Evolutionary conservation across 148 eudicot genomes (phyloP).

Genomic region (Limonium bicolor): DNA sequence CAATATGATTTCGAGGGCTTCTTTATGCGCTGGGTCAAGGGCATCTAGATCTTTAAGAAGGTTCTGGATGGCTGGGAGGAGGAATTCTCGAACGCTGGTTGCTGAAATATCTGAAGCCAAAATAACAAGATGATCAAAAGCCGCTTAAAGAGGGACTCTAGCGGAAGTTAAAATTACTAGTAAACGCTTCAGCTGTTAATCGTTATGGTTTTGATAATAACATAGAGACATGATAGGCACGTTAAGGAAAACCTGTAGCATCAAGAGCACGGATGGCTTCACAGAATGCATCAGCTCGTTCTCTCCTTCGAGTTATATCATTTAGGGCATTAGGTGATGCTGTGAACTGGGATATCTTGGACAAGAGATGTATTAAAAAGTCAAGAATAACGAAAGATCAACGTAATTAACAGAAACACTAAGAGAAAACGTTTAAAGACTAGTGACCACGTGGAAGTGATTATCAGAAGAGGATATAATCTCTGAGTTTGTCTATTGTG

Average conservation of each 20-base stretch:
- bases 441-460: no score
- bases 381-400: conserved; percentile 41
- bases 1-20: conserved; percentile 74
- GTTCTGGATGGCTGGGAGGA: conserved; percentile 76
- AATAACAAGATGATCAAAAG: not conserved
- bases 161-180: not conserved
- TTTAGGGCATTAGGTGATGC: conserved; percentile 37
- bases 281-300: conserved; percentile 85
- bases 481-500: conserved; percentile 83
- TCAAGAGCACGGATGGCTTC: conserved; percentile 96
- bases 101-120: conserved; percentile 53
- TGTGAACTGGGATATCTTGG: conserved; percentile 82
- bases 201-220: no score
- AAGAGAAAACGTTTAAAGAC: no score
- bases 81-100: conserved; percentile 63
- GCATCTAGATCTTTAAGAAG: conserved; percentile 77
- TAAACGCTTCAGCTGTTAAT: no score
- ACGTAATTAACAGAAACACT: no score
- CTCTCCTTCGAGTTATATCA: conserved; percentile 76
- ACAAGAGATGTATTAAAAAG: conserved; percentile 57
- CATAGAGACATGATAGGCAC: not conserved
- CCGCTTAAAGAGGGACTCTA: not conserved
- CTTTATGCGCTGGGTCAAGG: conserved; percentile 96
- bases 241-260: conserved; percentile 64
- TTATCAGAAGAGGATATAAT: conserved; percentile 82